Evolutionary conservation across 495 filamentous ascomycete species (phyloP).

Genomic region (Rhizodiscina lignyota): DNA sequence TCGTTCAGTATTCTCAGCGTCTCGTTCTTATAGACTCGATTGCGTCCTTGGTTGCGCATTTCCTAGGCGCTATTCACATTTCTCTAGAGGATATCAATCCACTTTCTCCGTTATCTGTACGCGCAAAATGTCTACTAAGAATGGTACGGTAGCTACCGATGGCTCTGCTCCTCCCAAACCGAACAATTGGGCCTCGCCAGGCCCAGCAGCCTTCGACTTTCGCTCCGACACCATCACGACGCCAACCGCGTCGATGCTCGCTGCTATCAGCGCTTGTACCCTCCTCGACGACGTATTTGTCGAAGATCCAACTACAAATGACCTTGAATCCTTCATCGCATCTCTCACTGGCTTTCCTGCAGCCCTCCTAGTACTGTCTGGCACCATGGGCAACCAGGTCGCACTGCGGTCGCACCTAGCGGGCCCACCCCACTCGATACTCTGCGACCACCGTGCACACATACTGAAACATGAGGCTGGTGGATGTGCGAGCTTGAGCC

Average conservation of each 20-base stretch:
- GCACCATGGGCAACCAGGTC: slow-evolving; percentile 84
- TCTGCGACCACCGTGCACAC: slow-evolving; percentile 52
- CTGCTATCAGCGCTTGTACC: slow-evolving; percentile 35
- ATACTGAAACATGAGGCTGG: slow-evolving; percentile 59
- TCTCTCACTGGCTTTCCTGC: slow-evolving; percentile 54
- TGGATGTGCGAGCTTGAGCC: slow-evolving; percentile 41
- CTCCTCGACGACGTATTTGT: slow-evolving; percentile 64
- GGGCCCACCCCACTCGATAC: slow-evolving; percentile 53
- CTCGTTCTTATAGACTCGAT: no score
- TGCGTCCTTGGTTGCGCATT: no score
- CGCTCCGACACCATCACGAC: slow-evolving; percentile 70
- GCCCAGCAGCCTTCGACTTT: slow-evolving; percentile 50
- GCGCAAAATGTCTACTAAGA: no score
- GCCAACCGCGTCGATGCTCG: slow-evolving; percentile 67
- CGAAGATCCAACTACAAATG: slow-evolving; percentile 63
- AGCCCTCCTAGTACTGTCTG: slow-evolving; percentile 63
- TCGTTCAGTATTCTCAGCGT: no score
- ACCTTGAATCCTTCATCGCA: slow-evolving; percentile 51
- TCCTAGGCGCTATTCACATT: no score
- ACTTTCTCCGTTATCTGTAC: no score
- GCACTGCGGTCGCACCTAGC: slow-evolving; percentile 48
- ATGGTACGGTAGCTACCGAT: no score
- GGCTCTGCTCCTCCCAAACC: no score
- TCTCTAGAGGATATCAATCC: no score
- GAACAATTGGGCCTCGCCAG: slow-evolving; percentile 46